Evolutionary conservation across 345 rosid genomes (phyloP).

Genomic region (Salix brachista): DNA sequence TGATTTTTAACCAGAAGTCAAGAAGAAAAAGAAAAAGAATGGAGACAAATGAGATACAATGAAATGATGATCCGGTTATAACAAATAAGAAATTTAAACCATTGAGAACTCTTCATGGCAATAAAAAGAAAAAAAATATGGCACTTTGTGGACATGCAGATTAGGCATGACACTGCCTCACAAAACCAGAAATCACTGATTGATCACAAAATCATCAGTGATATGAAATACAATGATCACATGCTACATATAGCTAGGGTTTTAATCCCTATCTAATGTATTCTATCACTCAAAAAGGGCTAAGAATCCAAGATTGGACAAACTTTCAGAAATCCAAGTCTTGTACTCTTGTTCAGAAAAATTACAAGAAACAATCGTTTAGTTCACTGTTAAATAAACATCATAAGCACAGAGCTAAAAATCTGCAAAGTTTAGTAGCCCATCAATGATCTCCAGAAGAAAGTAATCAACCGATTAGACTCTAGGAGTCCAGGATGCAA

Average conservation of each 20-base stretch:
- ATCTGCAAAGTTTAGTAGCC: neutral
- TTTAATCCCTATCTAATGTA: neutral
- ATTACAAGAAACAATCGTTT: neutral
- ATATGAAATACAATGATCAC: neutral
- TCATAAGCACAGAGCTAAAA: neutral
- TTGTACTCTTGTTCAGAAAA: neutral
- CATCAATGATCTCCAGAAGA: neutral
- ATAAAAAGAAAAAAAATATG: neutral
- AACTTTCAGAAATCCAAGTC: neutral
- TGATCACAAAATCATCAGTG: neutral
- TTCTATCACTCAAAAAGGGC: neutral
- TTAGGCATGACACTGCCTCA: neutral
- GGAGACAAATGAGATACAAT: neutral
- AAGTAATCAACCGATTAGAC: neutral
- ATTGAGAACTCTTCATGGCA: neutral
- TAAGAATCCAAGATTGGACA: neutral
- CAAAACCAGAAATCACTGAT: neutral
- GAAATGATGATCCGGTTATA: neutral
- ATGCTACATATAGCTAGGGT: neutral
- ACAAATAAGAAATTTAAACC: neutral
- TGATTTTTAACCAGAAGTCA: neutral
- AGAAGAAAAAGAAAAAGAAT: neutral
- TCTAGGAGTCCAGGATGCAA: neutral
- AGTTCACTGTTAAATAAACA: no score
- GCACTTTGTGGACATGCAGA: neutral